These are phyloP conservation scores for Microstroma glucosiphilum DNA, from an alignment of 1,284 basidiomycete species.

Conservation along the genomic window DNA sequence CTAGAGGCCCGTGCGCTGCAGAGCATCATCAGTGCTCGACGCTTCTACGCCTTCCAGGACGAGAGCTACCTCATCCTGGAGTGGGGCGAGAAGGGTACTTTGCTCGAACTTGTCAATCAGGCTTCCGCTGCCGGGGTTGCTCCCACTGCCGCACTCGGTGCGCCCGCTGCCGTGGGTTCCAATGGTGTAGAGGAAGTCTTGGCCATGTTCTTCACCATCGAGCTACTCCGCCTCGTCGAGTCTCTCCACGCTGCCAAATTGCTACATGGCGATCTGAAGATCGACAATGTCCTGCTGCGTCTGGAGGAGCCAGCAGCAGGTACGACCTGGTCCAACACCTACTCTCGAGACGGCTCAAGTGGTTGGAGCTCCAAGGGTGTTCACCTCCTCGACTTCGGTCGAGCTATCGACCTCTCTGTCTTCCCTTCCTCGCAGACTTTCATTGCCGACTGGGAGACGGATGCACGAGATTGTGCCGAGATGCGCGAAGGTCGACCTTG, in stretches of 20 bases:
- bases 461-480: slow-evolving; percentile 79
- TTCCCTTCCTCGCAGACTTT: slow-evolving; percentile 73
- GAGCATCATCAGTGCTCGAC: slow-evolving; percentile 38
- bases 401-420: slow-evolving; percentile 67
- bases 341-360: slow-evolving; percentile 66
- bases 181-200: slow-evolving; percentile 74
- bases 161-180: slow-evolving; percentile 29
- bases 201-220: slow-evolving; percentile 89
- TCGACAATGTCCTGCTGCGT: slow-evolving; percentile 93
- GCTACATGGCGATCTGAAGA: slow-evolving; percentile 97
- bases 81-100: slow-evolving; percentile 80
- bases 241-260: slow-evolving; percentile 73
- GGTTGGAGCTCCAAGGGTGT: slow-evolving; percentile 86
- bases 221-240: slow-evolving; percentile 77
- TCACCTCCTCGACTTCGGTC: slow-evolving; percentile 91
- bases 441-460: slow-evolving; percentile 72
- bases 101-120: slow-evolving; percentile 86
- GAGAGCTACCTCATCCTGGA: slow-evolving; percentile 87
- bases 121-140: slow-evolving; percentile 53
- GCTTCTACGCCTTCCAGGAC: slow-evolving; percentile 55
- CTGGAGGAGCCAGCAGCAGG: slow-evolving; percentile 69
- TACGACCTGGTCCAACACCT: slow-evolving; percentile 64
- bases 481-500: slow-evolving; percentile 75
- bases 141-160: neutral
- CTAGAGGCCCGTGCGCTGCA: slow-evolving; percentile 17